These are phyloP conservation scores for Cinnamomum chago DNA, from an alignment of 164 flowering plant genomes.

Conservation along the genomic window DNA sequence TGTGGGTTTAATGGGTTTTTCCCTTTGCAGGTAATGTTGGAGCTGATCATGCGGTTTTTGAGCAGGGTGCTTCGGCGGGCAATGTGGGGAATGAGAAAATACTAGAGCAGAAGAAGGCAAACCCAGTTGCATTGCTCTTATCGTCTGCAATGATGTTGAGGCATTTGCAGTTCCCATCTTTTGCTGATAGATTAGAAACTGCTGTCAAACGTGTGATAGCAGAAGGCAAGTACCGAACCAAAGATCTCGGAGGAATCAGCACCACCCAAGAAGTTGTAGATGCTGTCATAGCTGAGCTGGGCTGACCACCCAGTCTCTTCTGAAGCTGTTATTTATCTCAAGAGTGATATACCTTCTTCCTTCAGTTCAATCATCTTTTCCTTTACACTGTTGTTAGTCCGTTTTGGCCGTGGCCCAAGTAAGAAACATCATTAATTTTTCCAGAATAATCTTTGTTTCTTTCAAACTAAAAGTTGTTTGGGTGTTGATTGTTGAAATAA, in stretches of 20 bases:
- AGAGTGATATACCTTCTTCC: too few species aligned
- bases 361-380: background rate
- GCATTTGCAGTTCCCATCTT: constrained; percentile 19
- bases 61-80: constrained; percentile 20
- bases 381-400: background rate
- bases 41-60: constrained; percentile 12
- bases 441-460: background rate
- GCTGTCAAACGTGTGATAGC: constrained; percentile 17
- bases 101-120: constrained; percentile 14
- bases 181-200: constrained; percentile 18
- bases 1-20: background rate
- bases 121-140: constrained; percentile 17
- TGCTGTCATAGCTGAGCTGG: constrained; percentile 9
- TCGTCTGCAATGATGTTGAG: constrained; percentile 18
- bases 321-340: background rate
- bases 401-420: background rate
- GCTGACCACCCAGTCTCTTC: background rate
- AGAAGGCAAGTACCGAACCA: constrained; percentile 16
- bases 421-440: background rate
- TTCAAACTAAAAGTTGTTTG: background rate
- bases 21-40: constrained; percentile 12
- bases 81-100: constrained; percentile 15
- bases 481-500: background rate
- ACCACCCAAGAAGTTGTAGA: constrained; percentile 17
- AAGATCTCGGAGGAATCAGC: constrained; percentile 16